These are phyloP conservation scores for Carpinus fangiana DNA, from an alignment of 306 rosid genomes.

Conservation along the genomic window DNA sequence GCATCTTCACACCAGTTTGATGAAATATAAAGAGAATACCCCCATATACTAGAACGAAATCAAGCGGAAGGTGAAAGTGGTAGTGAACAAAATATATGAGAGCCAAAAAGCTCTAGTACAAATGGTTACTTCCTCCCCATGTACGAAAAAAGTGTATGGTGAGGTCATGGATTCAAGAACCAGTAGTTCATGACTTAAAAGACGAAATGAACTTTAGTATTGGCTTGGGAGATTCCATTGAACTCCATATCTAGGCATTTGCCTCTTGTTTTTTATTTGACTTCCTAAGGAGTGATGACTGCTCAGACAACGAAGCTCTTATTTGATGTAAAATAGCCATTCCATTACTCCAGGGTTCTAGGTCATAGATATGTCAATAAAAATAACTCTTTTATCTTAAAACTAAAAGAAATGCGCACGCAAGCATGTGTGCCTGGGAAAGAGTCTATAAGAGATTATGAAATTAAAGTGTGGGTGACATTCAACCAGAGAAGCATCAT, in stretches of 20 bases:
- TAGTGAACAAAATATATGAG: not conserved
- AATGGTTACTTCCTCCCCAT: too few species aligned
- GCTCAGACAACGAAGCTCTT: not conserved
- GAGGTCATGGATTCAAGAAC: not conserved
- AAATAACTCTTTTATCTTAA: not conserved
- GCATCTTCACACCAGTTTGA: not conserved
- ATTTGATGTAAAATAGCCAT: not conserved
- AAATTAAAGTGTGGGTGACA: not conserved
- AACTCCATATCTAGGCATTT: not conserved
- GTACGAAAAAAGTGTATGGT: not conserved
- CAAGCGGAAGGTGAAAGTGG: not conserved
- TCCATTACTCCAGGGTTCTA: not conserved
- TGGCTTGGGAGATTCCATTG: not conserved
- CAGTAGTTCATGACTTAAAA: not conserved
- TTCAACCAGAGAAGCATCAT: not conserved
- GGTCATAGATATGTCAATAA: conserved; percentile 1
- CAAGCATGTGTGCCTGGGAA: too few species aligned
- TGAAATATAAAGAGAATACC: not conserved
- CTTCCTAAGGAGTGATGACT: not conserved
- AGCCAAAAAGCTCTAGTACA: not conserved
- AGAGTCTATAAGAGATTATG: too few species aligned
- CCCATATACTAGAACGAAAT: not conserved
- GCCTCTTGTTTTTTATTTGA: not conserved
- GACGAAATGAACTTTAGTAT: not conserved
- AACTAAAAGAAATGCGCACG: too few species aligned